Conservation (phyloP, 2,329 filamentous ascomycete genomes). For the Orbilia ellipsospora region DNA sequence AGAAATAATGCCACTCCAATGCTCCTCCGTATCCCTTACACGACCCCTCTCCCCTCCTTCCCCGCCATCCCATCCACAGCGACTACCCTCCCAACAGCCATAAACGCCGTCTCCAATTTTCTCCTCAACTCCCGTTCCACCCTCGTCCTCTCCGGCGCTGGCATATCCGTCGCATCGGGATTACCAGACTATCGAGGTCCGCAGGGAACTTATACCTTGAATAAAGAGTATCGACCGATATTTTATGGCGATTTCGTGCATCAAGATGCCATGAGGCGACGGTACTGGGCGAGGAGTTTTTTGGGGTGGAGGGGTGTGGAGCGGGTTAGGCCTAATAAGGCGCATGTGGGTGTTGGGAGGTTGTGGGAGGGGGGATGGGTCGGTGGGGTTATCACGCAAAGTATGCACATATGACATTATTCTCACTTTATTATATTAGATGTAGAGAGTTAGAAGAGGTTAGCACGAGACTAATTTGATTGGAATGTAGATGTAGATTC, state of each 20-base stretch:
- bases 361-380: constrained; percentile 79
- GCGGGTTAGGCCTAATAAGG: constrained; percentile 80
- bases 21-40: constrained; percentile 81
- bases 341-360: constrained; percentile 80
- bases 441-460: background rate
- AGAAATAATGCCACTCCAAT: constrained; percentile 31
- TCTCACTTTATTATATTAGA: constrained; percentile 3
- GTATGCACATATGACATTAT: constrained; percentile 59
- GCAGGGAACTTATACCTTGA: constrained; percentile 91
- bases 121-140: constrained; percentile 72
- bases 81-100: constrained; percentile 75
- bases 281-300: constrained; percentile 94
- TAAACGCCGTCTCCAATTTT: constrained; percentile 81
- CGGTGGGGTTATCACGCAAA: constrained; percentile 86
- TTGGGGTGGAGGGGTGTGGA: constrained; percentile 87
- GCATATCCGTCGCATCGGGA: constrained; percentile 91
- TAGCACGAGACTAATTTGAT: too few species aligned
- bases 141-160: constrained; percentile 80
- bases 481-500: constrained; percentile 79
- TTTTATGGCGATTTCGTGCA: constrained; percentile 90
- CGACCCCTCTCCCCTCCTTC: constrained; percentile 80
- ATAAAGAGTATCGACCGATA: constrained; percentile 88
- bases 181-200: constrained; percentile 90
- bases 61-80: constrained; percentile 79
- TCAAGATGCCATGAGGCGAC: constrained; percentile 79